These are phyloP conservation scores for Terfezia boudieri DNA, from an alignment of 495 filamentous ascomycete species.

Conservation along the genomic window DNA sequence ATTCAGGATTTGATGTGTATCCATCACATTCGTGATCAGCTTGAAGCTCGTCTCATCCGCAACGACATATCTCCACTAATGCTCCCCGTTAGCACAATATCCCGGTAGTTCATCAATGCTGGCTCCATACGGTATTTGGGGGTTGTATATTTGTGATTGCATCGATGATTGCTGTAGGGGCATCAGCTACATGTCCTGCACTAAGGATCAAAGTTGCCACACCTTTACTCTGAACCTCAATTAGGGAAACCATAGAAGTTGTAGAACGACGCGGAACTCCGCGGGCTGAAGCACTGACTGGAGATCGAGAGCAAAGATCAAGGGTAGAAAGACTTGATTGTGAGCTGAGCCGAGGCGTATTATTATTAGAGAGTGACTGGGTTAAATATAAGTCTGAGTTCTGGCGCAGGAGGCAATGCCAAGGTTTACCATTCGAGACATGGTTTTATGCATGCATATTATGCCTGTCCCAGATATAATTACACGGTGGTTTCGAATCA, in stretches of 20 bases:
- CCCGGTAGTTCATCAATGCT: neutral
- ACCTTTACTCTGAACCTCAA: slow-evolving; percentile 18
- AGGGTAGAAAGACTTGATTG: too few species aligned
- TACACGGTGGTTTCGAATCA: too few species aligned
- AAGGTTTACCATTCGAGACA: too few species aligned
- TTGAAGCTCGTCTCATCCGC: slow-evolving; percentile 58
- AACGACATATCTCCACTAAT: slow-evolving; percentile 86
- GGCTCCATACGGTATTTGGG: slow-evolving; percentile 2
- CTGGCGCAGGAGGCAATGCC: too few species aligned
- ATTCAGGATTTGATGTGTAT: slow-evolving; percentile 87
- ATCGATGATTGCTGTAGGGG: slow-evolving; percentile 27
- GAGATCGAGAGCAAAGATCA: too few species aligned
- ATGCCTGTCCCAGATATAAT: too few species aligned
- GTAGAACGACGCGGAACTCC: too few species aligned
- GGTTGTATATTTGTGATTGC: slow-evolving; percentile 28
- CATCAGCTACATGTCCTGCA: slow-evolving; percentile 1
- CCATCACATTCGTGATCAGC: slow-evolving; percentile 67
- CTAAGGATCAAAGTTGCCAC: neutral
- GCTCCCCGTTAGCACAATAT: slow-evolving; percentile 10
- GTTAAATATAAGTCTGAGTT: too few species aligned
- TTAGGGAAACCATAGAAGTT: slow-evolving; percentile 1
- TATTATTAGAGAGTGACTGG: too few species aligned
- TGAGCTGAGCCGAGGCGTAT: too few species aligned
- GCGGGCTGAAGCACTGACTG: too few species aligned
- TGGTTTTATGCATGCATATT: too few species aligned